phyloP scores from a whole-genome alignment of 306 rosid genomes.

The Acacia melanoxylon region DNA sequence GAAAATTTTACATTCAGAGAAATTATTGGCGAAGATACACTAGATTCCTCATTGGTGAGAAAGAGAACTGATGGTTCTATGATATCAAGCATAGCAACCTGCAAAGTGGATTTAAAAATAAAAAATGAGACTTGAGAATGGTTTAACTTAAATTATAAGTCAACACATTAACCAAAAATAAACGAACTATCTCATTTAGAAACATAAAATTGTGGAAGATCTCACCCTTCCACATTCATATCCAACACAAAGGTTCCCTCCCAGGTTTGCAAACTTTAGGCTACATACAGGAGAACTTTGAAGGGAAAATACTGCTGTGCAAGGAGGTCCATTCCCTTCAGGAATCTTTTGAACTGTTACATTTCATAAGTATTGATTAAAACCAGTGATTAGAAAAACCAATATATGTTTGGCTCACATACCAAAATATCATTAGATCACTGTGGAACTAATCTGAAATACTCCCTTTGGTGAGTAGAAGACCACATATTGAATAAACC shows the following conservation, averaged over 20 bases:
- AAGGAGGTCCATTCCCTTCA: slow-evolving; percentile 60
- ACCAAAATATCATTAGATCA: slow-evolving; percentile 5
- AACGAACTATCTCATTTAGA: slow-evolving; percentile 13
- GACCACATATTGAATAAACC: slow-evolving; percentile 23
- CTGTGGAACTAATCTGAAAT: slow-evolving; percentile 21
- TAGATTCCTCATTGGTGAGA: slow-evolving; percentile 54
- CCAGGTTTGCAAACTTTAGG: slow-evolving; percentile 61
- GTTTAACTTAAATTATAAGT: slow-evolving; percentile 29
- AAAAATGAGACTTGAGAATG: slow-evolving; percentile 25
- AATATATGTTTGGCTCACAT: slow-evolving; percentile 13
- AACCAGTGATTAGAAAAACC: slow-evolving; percentile 24
- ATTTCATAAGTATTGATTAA: slow-evolving; percentile 33
- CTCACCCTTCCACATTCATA: slow-evolving; percentile 82
- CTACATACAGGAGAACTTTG: slow-evolving; percentile 57
- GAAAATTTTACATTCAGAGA: slow-evolving; percentile 57
- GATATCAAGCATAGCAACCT: slow-evolving; percentile 84
- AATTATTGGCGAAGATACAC: slow-evolving; percentile 53
- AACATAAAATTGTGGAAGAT: slow-evolving; percentile 22
- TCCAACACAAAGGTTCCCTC: slow-evolving; percentile 68
- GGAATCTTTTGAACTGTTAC: slow-evolving; percentile 54
- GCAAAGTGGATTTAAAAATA: slow-evolving; percentile 42
- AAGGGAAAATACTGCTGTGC: slow-evolving; percentile 65
- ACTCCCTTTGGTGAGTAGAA: slow-evolving; percentile 10
- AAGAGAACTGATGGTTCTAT: slow-evolving; percentile 59
- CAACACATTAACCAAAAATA: slow-evolving; percentile 15